Percentiles rank a stretch among this genome's conserved stretches.
These are phyloP conservation scores for Epichloe scottii DNA, from an alignment of 2,329 filamentous ascomycete species.

Conservation along the genomic window DNA sequence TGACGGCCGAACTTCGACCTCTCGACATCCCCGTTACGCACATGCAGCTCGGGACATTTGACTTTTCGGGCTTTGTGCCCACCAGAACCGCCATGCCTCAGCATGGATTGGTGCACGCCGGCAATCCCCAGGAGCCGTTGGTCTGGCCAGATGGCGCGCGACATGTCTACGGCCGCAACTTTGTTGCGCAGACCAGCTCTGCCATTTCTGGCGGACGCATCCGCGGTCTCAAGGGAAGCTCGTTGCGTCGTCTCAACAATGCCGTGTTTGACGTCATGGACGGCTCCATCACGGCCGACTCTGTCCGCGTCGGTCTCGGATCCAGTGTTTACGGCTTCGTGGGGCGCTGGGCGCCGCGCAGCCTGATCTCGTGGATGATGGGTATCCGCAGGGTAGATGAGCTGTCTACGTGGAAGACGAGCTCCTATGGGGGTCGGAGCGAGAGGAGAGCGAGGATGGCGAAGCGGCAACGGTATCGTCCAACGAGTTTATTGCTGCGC, in stretches of 20 bases:
- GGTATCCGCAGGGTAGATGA: slow-evolving; percentile 55
- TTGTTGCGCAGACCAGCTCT: slow-evolving; percentile 40
- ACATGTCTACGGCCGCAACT: slow-evolving; percentile 50
- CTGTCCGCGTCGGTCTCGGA: slow-evolving; percentile 73
- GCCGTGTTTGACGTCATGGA: slow-evolving; percentile 84
- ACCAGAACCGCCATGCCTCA: slow-evolving; percentile 20
- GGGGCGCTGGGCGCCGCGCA: slow-evolving; percentile 64
- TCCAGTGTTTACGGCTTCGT: slow-evolving; percentile 76
- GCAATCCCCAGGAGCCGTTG: slow-evolving; percentile 34
- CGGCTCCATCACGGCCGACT: slow-evolving; percentile 43
- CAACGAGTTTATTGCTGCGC: slow-evolving; percentile 40
- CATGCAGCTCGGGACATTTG: slow-evolving; percentile 83
- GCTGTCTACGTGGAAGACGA: slow-evolving; percentile 40
- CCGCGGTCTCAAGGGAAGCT: slow-evolving; percentile 53
- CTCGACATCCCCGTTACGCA: slow-evolving; percentile 71
- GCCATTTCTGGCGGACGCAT: slow-evolving; percentile 44
- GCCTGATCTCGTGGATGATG: slow-evolving; percentile 88
- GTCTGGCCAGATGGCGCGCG: slow-evolving; percentile 52
- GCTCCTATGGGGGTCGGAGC: slow-evolving; percentile 24
- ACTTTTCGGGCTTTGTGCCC: slow-evolving; percentile 57
- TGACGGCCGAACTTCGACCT: slow-evolving; percentile 66
- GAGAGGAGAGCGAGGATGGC: slow-evolving; percentile 24
- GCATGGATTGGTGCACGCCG: slow-evolving; percentile 28
- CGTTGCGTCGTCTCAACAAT: slow-evolving; percentile 68
- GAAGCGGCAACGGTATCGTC: slow-evolving; percentile 17